Percentiles rank a stretch among this genome's conserved stretches.
These are phyloP conservation scores for Auriscalpium vulgare DNA, from an alignment of 768 basidiomycete genomes.

Conservation along the genomic window DNA sequence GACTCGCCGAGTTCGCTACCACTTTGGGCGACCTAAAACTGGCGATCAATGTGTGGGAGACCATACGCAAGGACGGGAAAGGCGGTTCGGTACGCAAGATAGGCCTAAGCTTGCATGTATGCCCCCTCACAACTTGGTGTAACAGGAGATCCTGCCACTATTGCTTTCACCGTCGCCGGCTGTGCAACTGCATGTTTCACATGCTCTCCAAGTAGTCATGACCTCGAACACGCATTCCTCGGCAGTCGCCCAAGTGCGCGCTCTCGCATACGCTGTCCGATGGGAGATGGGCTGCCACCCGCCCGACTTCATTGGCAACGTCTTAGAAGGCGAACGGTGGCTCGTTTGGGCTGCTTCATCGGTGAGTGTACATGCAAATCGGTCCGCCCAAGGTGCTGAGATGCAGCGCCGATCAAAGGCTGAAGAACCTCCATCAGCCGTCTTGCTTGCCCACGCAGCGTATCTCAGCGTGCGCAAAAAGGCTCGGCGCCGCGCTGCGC, in stretches of 20 bases:
- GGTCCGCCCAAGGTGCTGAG: too few relatives aligned
- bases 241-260: slow-evolving; percentile 59
- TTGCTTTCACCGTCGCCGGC: slow-evolving; percentile 61
- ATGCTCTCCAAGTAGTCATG: slow-evolving; percentile 47
- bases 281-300: slow-evolving; percentile 65
- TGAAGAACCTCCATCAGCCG: slow-evolving; percentile 74
- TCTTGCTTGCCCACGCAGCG: slow-evolving; percentile 78
- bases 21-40: slow-evolving; percentile 85
- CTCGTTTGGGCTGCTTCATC: slow-evolving; percentile 78
- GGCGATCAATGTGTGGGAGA: slow-evolving; percentile 79
- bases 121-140: background rate
- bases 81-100: slow-evolving; percentile 65
- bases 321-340: slow-evolving; percentile 77
- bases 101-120: background rate
- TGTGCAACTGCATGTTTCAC: slow-evolving; percentile 49
- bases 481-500: slow-evolving; percentile 54
- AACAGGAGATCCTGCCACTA: slow-evolving; percentile 76
- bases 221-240: slow-evolving; percentile 39
- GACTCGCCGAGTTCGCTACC: slow-evolving; percentile 95
- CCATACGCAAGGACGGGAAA: slow-evolving; percentile 77
- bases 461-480: slow-evolving; percentile 53
- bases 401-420: slow-evolving; percentile 36
- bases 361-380: slow-evolving; percentile 35
- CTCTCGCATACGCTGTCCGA: slow-evolving; percentile 59
- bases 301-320: slow-evolving; percentile 47